Conservation (phyloP, 441 rosid species). For the Pelargonium fulgidum region DNA sequence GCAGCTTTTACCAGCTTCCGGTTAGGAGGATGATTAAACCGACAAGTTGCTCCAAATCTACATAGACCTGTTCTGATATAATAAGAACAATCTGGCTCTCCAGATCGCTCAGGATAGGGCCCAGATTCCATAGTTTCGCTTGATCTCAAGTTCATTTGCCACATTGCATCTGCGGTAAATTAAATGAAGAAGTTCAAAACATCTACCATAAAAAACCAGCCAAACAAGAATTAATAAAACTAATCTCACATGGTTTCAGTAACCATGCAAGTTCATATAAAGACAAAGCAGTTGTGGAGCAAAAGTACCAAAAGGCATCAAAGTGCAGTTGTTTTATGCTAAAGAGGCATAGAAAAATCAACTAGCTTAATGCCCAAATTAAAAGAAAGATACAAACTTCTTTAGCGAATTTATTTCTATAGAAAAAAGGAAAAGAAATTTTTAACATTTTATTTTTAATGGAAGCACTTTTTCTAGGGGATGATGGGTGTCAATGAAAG, state of each 20-base stretch:
- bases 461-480: no score
- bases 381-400: background rate
- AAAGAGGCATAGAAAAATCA: background rate
- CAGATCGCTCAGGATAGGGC: slow-evolving; percentile 80
- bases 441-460: no score
- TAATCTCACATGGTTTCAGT: background rate
- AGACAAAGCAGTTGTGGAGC: background rate
- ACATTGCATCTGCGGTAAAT: slow-evolving; percentile 66
- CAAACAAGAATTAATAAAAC: background rate
- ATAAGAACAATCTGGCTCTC: slow-evolving; percentile 93
- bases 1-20: slow-evolving; percentile 67
- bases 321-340: background rate
- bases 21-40: slow-evolving; percentile 92
- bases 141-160: slow-evolving; percentile 78
- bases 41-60: slow-evolving; percentile 87
- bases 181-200: slow-evolving; percentile 13
- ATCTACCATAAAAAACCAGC: background rate
- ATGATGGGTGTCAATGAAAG: no score
- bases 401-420: background rate
- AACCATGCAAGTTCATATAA: background rate
- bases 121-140: slow-evolving; percentile 69
- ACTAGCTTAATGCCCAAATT: background rate
- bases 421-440: background rate
- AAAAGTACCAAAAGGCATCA: background rate
- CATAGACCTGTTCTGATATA: slow-evolving; percentile 96